These are phyloP conservation scores for Blastobotrys arbuscula DNA, from an alignment of 1,139 yeast species.

Conservation along the genomic window DNA sequence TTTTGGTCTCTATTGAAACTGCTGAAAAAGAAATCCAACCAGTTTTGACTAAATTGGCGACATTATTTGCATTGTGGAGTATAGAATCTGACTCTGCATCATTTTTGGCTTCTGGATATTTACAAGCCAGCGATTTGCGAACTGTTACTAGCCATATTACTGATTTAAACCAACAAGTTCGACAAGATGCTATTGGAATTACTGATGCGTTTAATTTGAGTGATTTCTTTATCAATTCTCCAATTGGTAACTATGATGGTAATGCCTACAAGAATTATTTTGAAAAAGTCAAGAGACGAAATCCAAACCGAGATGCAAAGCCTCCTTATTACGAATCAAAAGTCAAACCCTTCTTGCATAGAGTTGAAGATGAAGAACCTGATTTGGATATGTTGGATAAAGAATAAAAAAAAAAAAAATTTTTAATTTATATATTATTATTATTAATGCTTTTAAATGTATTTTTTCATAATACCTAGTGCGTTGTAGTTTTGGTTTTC, in stretches of 20 bases:
- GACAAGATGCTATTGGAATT: conserved; percentile 71
- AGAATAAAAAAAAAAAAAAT: neutral
- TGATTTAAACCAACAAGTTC: conserved; percentile 33
- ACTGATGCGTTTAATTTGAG: conserved; percentile 85
- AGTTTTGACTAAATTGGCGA: conserved; percentile 45
- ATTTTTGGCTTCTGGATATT: conserved; percentile 42
- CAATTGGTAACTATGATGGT: conserved; percentile 81
- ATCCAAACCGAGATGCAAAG: conserved; percentile 31
- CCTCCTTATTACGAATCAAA: conserved; percentile 38
- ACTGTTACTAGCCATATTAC: conserved; percentile 27
- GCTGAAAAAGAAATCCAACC: conserved; percentile 30
- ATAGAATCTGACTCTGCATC: conserved; percentile 55
- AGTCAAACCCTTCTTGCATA: conserved; percentile 38
- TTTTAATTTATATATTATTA: neutral
- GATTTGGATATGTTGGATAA: neutral
- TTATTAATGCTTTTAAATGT: neutral
- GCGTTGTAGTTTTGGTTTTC: too few species aligned
- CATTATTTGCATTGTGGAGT: conserved; percentile 61
- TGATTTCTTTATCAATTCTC: conserved; percentile 79
- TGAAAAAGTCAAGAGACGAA: conserved; percentile 35
- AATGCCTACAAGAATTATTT: conserved; percentile 75
- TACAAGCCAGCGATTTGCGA: conserved; percentile 1
- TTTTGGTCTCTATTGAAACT: conserved; percentile 31
- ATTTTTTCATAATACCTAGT: neutral
- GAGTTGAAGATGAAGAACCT: conserved; percentile 29